Evolutionary conservation across 2,329 filamentous ascomycete genomes (phyloP).

Genomic region (Drechslera avenae): DNA sequence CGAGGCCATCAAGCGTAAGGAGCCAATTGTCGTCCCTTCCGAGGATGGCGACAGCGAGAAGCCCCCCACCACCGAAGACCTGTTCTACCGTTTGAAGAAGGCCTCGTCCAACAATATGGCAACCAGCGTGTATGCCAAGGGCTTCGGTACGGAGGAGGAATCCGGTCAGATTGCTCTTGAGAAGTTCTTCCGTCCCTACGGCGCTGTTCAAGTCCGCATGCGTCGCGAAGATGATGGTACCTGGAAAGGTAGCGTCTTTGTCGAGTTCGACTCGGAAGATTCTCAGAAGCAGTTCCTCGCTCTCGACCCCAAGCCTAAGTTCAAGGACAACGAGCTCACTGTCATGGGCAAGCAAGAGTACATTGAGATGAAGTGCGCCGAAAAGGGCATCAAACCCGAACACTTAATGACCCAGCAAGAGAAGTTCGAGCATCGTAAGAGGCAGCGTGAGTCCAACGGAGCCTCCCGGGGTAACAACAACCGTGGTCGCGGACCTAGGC

Average conservation of each 20-base stretch:
- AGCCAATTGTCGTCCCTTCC: conserved; percentile 56
- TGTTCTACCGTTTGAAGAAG: conserved; percentile 56
- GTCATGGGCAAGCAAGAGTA: conserved; percentile 91
- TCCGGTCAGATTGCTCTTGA: conserved; percentile 93
- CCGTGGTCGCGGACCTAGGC: conserved; percentile 37
- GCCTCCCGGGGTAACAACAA: conserved; percentile 30
- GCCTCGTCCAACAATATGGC: conserved; percentile 69
- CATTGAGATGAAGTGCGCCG: conserved; percentile 59
- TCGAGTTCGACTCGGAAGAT: conserved; percentile 85
- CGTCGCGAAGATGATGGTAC: conserved; percentile 70
- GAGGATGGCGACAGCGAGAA: conserved; percentile 38
- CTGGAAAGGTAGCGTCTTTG: conserved; percentile 97
- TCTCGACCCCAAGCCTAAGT: conserved; percentile 80
- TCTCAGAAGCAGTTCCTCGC: conserved; percentile 79
- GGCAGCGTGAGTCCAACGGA: conserved; percentile 30
- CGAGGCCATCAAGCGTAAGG: conserved; percentile 69
- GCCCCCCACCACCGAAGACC: conserved; percentile 45
- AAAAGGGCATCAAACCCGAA: conserved; percentile 53
- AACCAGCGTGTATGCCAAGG: conserved; percentile 88
- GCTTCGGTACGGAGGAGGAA: conserved; percentile 83
- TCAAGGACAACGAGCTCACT: conserved; percentile 77
- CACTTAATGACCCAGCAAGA: conserved; percentile 45
- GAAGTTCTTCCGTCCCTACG: conserved; percentile 83
- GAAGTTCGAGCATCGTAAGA: conserved; percentile 16
- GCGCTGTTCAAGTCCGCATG: conserved; percentile 80